phyloP scores from a whole-genome alignment of 495 filamentous ascomycete genomes.

The Penicillium herquei region DNA sequence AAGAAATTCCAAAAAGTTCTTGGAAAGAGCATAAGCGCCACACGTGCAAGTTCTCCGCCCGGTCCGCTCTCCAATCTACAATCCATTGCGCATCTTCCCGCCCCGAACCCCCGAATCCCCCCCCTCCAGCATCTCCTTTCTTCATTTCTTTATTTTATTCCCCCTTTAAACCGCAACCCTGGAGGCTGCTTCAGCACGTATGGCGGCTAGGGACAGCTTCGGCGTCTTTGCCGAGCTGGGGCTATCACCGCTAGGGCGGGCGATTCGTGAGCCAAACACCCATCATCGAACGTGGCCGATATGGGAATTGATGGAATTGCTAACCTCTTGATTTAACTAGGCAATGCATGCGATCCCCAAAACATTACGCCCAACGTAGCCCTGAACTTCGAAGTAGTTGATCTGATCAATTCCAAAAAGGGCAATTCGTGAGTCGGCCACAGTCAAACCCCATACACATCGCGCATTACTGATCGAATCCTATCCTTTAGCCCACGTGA shows the following conservation, averaged over 20 bases:
- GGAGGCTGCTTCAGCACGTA: constrained; percentile 95
- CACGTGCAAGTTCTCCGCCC: constrained; percentile 33
- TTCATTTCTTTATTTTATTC: constrained; percentile 4
- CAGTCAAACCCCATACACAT: background rate
- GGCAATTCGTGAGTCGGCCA: constrained; percentile 70
- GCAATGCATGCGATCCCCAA: constrained; percentile 89
- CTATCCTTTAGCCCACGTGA: constrained; percentile 68
- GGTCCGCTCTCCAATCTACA: constrained; percentile 17
- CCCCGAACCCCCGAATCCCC: background rate
- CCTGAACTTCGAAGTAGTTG: constrained; percentile 92
- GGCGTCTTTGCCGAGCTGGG: constrained; percentile 75
- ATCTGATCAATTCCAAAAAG: constrained; percentile 97
- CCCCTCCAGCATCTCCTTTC: constrained; percentile 3
- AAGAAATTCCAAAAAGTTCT: constrained; percentile 18
- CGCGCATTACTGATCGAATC: constrained; percentile 16
- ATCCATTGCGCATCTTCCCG: constrained; percentile 16
- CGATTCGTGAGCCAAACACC: constrained; percentile 63
- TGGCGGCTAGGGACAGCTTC: constrained; percentile 94
- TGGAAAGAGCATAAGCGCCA: constrained; percentile 24
- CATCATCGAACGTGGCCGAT: constrained; percentile 9
- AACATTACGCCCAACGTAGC: constrained; percentile 98
- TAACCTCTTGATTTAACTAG: constrained; percentile 31
- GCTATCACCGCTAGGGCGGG: constrained; percentile 84
- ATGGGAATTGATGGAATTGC: background rate
- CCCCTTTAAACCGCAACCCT: constrained; percentile 44